Base-by-base conservation (phyloP, 108 stramenopile species). In the Thalassiosira profunda region DNA sequence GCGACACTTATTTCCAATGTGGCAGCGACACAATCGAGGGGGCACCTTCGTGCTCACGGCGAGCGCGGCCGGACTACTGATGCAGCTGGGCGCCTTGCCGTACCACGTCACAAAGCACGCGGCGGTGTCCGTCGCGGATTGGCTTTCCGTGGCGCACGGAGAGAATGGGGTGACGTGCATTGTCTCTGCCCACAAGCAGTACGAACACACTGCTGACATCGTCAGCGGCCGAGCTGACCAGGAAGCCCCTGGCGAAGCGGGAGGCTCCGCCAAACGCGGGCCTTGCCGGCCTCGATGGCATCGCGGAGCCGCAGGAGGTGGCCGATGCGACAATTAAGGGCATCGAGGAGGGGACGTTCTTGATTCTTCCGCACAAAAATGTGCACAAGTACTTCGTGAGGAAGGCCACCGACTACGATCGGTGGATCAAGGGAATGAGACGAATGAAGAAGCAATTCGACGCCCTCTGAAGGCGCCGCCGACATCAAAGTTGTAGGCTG, bases 161-260 rank as follows among this genome's bases (percentile, higher is more conserved):
- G 24, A 46, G 8, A 36, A 62, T 4, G 58, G 43, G 38, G 23
- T 69, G 5, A 26, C 10, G 58, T 69, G n/a, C 46, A 49, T 18
- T 69, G 68, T 17, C 6, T 69, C 17, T 69, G 68, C 26, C 68
- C 68, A 42, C 44, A 69, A 31, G 68, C 59, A 30, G 68, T 69
- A 26, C 36, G 60, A 36, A 69, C 68, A 2, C 29, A 59, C 2
- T 69, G 68, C 29, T 58, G 34, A 47, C 18, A 36, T 17, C 47
- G 12, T 26, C n/a, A 10, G 17, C 2, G 15, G 36, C 34, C n/a
- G n/a, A n/a, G n/a, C n/a, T n/a, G n/a, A n/a, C n/a, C n/a, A n/a
- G n/a, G n/a, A n/a, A n/a, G n/a, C n/a, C n/a, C n/a, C n/a, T n/a
- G n/a, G n/a, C n/a, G n/a, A n/a, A n/a, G n/a, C n/a, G n/a, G n/a